Evolutionary conservation across 2,329 filamentous ascomycete species (phyloP).

Genomic region (Parafenestella ontariensis): DNA sequence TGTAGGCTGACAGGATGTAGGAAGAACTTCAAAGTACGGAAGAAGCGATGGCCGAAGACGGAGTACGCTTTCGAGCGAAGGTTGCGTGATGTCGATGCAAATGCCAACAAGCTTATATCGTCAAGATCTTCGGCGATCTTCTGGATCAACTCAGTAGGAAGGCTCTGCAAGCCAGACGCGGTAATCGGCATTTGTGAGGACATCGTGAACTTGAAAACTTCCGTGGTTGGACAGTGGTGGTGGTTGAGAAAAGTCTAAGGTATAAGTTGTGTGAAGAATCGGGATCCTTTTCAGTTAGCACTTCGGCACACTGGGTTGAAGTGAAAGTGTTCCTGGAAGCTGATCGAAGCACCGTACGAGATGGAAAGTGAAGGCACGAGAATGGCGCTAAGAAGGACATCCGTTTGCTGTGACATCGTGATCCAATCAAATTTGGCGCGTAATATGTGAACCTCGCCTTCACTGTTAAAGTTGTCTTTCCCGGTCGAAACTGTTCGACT

Average conservation of each 20-base stretch:
- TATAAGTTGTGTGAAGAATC: too few relatives aligned
- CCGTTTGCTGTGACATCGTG: not conserved
- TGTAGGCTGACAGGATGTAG: not conserved
- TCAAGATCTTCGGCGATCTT: not conserved
- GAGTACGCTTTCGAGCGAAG: not conserved
- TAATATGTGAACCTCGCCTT: not conserved
- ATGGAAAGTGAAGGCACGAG: not conserved
- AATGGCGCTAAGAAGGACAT: not conserved
- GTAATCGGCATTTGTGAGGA: not conserved
- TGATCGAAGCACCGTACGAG: not conserved
- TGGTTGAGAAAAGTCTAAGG: too few relatives aligned
- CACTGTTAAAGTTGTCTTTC: not conserved
- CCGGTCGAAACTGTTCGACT: not conserved
- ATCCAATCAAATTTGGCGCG: not conserved
- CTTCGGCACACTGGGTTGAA: too few relatives aligned
- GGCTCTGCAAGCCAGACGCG: not conserved
- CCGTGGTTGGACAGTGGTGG: too few relatives aligned
- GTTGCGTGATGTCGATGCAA: not conserved
- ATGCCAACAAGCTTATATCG: not conserved
- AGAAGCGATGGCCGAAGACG: not conserved
- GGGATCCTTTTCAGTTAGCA: too few relatives aligned
- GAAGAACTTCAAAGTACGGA: not conserved
- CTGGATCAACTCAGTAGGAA: not conserved
- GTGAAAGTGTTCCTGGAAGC: not conserved
- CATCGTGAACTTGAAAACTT: too few relatives aligned